A percentile compares a stretch with the other conserved stretches of the same genome.
phyloP scores from a whole-genome alignment of 306 rosid species.

The Rosa rugosa region DNA sequence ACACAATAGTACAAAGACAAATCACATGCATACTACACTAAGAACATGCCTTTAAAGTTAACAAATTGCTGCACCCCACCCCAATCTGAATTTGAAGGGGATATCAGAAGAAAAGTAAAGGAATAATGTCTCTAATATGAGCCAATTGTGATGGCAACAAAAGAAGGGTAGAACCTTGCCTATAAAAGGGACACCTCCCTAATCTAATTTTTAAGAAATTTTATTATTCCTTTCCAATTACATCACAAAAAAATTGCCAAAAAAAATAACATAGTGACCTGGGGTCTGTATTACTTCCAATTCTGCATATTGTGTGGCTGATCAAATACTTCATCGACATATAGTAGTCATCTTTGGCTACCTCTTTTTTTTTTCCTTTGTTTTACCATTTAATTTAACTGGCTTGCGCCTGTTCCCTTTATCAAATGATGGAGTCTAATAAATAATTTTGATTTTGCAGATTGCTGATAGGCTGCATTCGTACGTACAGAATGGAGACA shows the following conservation, averaged over 20 bases:
- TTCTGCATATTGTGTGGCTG: background rate
- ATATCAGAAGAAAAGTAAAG: no score
- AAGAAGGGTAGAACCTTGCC: background rate
- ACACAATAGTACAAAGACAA: constrained; percentile 1
- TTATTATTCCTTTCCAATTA: background rate
- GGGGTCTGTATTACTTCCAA: background rate
- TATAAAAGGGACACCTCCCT: background rate
- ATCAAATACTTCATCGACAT: no score
- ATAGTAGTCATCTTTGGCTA: background rate
- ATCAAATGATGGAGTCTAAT: constrained; percentile 18
- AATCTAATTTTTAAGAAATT: background rate
- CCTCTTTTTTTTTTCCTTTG: background rate
- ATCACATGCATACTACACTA: background rate
- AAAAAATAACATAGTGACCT: background rate
- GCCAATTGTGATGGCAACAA: background rate
- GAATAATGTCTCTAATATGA: background rate
- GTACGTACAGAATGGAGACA: constrained; percentile 70
- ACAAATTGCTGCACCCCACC: background rate
- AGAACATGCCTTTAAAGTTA: background rate
- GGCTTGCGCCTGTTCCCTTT: background rate
- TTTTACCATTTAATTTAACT: background rate
- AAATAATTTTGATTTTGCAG: constrained; percentile 49
- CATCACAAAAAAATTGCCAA: background rate
- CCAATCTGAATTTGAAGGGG: background rate
- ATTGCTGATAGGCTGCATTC: constrained; percentile 77